These are phyloP conservation scores for Fistulifera pelliculosa DNA, from an alignment of 108 stramenopile genomes.

Conservation along the genomic window DNA sequence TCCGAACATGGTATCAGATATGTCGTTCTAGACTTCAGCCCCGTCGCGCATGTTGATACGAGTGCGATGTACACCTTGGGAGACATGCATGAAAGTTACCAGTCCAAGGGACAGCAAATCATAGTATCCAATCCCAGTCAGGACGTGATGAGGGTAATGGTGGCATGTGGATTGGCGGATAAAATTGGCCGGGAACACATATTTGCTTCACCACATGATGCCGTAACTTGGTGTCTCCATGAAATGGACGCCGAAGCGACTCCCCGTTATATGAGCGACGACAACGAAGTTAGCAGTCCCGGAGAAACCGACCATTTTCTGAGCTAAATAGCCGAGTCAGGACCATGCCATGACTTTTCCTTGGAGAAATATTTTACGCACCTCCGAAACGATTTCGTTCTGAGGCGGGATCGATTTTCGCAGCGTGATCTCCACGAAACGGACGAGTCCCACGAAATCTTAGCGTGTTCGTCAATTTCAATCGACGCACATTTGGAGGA, in stretches of 20 bases:
- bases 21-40: constrained; percentile 38
- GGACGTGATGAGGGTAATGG: constrained; percentile 23
- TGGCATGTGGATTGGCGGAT: constrained; percentile 16
- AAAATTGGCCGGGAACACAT: constrained; percentile 26
- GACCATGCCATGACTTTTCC: too few species aligned
- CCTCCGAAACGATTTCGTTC: too few species aligned
- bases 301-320: too few species aligned
- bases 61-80: constrained; percentile 35
- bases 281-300: too few species aligned
- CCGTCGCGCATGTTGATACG: constrained; percentile 36
- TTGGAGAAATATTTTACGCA: too few species aligned
- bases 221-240: constrained; percentile 24
- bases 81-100: constrained; percentile 26
- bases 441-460: too few species aligned
- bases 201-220: constrained; percentile 31
- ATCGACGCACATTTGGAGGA: too few species aligned
- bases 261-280: too few species aligned
- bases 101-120: constrained; percentile 18
- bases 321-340: too few species aligned
- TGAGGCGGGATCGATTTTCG: too few species aligned
- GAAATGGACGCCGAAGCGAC: constrained; percentile 13
- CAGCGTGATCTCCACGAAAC: too few species aligned
- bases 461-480: too few species aligned
- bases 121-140: constrained; percentile 28
- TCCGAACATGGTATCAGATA: constrained; percentile 14